Percentiles rank a stretch among this genome's conserved stretches.
Evolutionary conservation across 768 basidiomycete species (phyloP).

Genomic region (Psilocybe azurescens): DNA sequence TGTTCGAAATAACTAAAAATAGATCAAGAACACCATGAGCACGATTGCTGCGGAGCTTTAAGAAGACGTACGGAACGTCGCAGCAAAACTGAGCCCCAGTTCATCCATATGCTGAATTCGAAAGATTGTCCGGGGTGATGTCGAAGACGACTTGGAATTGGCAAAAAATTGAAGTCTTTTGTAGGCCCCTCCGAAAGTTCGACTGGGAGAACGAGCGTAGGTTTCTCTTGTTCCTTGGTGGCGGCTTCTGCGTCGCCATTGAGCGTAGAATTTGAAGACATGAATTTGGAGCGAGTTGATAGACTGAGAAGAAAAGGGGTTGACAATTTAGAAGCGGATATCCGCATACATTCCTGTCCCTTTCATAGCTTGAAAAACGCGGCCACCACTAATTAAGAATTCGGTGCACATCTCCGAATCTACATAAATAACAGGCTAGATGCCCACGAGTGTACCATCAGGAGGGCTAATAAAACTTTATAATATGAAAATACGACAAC

Average conservation of each 20-base stretch:
- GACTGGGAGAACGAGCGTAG: background rate
- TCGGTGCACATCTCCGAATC: background rate
- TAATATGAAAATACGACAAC: background rate
- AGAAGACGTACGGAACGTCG: conserved; percentile 16
- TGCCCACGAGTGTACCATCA: background rate
- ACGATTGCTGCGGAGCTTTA: background rate
- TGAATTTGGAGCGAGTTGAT: background rate
- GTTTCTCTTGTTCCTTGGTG: background rate
- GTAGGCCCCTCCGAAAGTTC: conserved; percentile 2
- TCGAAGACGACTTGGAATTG: conserved; percentile 13
- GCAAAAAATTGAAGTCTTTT: conserved; percentile 16
- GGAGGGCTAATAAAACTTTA: background rate
- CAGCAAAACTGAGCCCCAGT: conserved; percentile 17
- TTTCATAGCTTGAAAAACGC: background rate
- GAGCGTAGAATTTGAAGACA: background rate
- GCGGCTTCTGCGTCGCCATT: background rate
- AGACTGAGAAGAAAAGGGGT: background rate
- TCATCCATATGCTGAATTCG: conserved; percentile 14
- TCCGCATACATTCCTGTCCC: background rate
- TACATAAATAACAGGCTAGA: background rate
- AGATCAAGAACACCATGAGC: background rate
- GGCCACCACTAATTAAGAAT: background rate
- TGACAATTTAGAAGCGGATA: background rate
- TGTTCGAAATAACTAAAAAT: conserved; percentile 60
- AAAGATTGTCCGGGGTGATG: conserved; percentile 10